Evolutionary conservation across 2,329 filamentous ascomycete species (phyloP).

Genomic region (Aspergillus texensis): DNA sequence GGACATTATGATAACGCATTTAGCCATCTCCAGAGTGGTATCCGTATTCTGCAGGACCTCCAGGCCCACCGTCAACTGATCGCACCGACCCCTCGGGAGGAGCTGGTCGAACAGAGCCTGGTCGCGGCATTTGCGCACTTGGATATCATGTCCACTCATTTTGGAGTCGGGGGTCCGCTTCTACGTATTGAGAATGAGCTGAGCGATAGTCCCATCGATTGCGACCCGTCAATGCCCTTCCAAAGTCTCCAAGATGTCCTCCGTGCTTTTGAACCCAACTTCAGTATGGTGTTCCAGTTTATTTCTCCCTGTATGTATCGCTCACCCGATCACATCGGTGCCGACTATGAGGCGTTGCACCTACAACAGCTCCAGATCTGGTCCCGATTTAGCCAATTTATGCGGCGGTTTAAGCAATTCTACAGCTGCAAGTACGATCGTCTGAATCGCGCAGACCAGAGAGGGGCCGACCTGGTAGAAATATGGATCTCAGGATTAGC

Average conservation of each 20-base stretch:
- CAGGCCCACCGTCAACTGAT: background rate
- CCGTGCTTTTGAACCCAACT: background rate
- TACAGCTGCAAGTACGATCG: background rate
- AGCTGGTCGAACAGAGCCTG: background rate
- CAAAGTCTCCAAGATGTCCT: background rate
- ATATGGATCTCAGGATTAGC: background rate
- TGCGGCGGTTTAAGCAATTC: background rate
- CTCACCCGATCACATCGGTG: fast-evolving
- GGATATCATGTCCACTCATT: background rate
- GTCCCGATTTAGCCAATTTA: background rate
- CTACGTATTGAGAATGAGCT: background rate
- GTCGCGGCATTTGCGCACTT: background rate
- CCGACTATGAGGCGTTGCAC: background rate
- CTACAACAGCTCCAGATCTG: background rate
- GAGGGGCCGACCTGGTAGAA: background rate
- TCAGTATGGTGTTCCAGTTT: background rate
- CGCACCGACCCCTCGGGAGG: background rate
- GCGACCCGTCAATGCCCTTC: background rate
- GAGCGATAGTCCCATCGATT: fast-evolving
- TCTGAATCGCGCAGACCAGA: background rate
- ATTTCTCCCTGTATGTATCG: background rate
- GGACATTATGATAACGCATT: background rate
- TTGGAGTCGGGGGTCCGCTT: background rate
- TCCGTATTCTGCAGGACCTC: background rate
- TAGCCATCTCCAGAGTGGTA: background rate